phyloP scores from a whole-genome alignment of 2,329 filamentous ascomycete genomes.

The Colletotrichum truncatum region DNA sequence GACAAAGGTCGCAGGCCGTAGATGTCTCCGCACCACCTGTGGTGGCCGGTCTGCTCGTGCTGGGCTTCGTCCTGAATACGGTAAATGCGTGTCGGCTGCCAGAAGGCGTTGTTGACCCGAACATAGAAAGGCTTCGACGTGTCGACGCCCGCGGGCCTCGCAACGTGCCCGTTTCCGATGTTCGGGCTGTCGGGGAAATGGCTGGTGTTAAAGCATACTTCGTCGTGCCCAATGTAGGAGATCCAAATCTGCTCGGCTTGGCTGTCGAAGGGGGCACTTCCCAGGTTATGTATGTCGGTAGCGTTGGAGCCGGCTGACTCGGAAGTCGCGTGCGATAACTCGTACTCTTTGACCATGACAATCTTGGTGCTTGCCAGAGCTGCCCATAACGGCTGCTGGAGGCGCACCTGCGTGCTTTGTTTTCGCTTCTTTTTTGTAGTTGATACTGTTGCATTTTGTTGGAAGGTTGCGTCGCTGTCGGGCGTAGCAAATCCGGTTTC shows the following conservation, averaged over 20 bases:
- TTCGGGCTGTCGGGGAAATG: conserved; percentile 60
- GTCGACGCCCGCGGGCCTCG: conserved; percentile 64
- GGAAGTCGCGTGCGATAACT: conserved; percentile 79
- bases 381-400: conserved; percentile 92
- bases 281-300: conserved; percentile 80
- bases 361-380: conserved; percentile 96
- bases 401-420: conserved; percentile 89
- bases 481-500: conserved; percentile 61
- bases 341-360: conserved; percentile 91
- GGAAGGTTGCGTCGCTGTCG: conserved; percentile 62
- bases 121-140: conserved; percentile 81
- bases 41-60: conserved; percentile 44
- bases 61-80: conserved; percentile 49
- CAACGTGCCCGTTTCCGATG: conserved; percentile 40
- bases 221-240: conserved; percentile 80
- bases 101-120: conserved; percentile 79
- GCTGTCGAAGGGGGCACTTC: conserved; percentile 76
- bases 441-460: conserved; percentile 63
- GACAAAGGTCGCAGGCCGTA: conserved; percentile 75
- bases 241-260: conserved; percentile 82
- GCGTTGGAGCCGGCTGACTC: conserved; percentile 79
- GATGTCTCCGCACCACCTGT: conserved; percentile 77
- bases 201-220: conserved; percentile 80
- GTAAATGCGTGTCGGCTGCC: conserved; percentile 80
- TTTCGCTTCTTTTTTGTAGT: conserved; percentile 86